Percentiles rank a stretch among this genome's conserved stretches.
Conservation (phyloP, 106 monocot species). For the Phalaenopsis aphrodite region DNA sequence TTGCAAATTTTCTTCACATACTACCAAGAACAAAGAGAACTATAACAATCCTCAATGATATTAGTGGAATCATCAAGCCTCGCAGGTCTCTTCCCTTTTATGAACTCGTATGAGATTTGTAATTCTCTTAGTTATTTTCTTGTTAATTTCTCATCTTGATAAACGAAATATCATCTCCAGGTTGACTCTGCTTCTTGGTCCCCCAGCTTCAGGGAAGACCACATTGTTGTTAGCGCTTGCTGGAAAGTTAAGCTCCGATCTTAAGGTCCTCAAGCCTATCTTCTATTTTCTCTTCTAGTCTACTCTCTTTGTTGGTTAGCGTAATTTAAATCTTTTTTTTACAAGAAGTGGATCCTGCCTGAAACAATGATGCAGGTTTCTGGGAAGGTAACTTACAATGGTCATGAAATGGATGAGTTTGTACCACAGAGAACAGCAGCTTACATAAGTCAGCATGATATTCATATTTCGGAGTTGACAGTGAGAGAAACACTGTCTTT, state of each 20-base stretch:
- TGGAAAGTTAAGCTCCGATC: slow-evolving; percentile 43
- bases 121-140: background rate
- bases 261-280: slow-evolving; percentile 23
- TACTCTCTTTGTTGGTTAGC: background rate
- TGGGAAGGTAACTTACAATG: slow-evolving; percentile 37
- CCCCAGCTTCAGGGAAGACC: slow-evolving; percentile 64
- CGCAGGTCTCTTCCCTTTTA: slow-evolving; percentile 22
- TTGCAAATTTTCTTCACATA: slow-evolving; percentile 33
- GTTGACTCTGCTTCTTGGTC: slow-evolving; percentile 67
- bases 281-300: background rate
- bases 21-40: slow-evolving; percentile 40
- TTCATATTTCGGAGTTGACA: slow-evolving; percentile 33
- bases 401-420: slow-evolving; percentile 34
- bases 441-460: slow-evolving; percentile 23
- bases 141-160: background rate
- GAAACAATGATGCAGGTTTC: slow-evolving; percentile 27
- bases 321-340: background rate
- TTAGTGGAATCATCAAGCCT: slow-evolving; percentile 58
- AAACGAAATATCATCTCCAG: slow-evolving; percentile 12
- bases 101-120: background rate
- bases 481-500: slow-evolving; percentile 34
- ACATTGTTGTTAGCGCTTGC: slow-evolving; percentile 48
- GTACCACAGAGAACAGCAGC: slow-evolving; percentile 16
- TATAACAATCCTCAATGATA: slow-evolving; percentile 30
- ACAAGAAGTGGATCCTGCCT: background rate